phyloP scores from a whole-genome alignment of 2,329 filamentous ascomycete species.

The Paradendryphiella salina region DNA sequence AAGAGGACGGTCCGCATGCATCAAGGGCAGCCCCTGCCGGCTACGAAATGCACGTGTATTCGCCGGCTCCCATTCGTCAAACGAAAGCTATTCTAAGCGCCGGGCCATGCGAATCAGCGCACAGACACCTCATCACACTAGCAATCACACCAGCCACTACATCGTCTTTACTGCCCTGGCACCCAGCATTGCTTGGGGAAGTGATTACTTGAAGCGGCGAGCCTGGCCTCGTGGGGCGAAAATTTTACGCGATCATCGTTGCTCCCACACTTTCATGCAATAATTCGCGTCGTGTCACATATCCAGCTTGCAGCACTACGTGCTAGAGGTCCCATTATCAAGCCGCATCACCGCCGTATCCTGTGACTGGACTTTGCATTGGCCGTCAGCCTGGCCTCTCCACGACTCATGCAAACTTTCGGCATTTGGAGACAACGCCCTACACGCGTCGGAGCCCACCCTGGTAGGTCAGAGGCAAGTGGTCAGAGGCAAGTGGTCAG shows the following conservation, averaged over 20 bases:
- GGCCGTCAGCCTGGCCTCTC: constrained; percentile 3
- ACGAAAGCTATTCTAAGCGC: constrained; percentile 20
- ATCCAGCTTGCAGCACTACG: constrained; percentile 10
- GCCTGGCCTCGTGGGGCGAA: constrained; percentile 12
- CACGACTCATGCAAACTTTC: constrained; percentile 11
- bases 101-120: constrained; percentile 12
- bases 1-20: constrained; percentile 31
- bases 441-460: not conserved
- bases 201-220: not conserved
- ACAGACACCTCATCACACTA: constrained; percentile 17
- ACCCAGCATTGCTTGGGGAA: not conserved
- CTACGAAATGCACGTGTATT: constrained; percentile 9
- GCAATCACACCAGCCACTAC: constrained; percentile 7
- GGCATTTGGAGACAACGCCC: constrained; percentile 3
- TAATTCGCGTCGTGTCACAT: constrained; percentile 14
- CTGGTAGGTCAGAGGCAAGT: not conserved
- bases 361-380: constrained; percentile 17
- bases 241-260: constrained; percentile 18
- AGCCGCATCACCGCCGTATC: constrained; percentile 17
- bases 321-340: constrained; percentile 6
- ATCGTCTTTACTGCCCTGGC: not conserved
- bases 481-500: not conserved
- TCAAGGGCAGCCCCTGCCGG: constrained; percentile 19
- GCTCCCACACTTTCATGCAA: constrained; percentile 19
- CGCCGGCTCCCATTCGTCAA: constrained; percentile 13